Base-by-base conservation (phyloP, 192 early-diverging fungal species). In the Backusella tuberculispora region DNA sequence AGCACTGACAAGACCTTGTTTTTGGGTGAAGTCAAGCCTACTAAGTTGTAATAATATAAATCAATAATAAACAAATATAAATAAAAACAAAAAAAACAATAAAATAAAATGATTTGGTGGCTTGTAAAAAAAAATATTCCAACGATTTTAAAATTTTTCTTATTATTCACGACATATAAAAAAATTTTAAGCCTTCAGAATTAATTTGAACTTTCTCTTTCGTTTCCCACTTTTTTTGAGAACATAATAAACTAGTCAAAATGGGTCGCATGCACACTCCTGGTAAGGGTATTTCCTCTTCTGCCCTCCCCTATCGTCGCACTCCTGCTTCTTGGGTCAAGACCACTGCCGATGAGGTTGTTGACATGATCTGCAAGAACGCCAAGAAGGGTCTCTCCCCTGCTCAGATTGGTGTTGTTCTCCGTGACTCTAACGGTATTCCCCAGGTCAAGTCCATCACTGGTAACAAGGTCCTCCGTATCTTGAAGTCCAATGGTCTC, bases 401-500 rank as follows among this genome's bases (percentile, higher is more conserved):
- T 74, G 98, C 98, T 74, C 96, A 98, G 89, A 99, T 99, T 84
- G 98, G 98, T 93, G 95, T 95, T 64, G 84, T 93, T 68, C 94
- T 99, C 76, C 90, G 98, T 88, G 98, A 99, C 87, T 92, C 94
- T 74, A 95, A 98, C 83, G 98, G 98, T 84, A 91, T 99, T 75
- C 93, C 98, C 78, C 96, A 97, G 86, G 98, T 99, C 85, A 90
- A 90, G 80, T 88, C 87, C 85, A 93, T 99, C 81, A 99, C 98
- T 81, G 96, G 97, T 84, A 99, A 97, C 95, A 98, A 99, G 95
- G 90, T 99, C 74, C 92, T 98, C 78, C 96, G 98, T 89, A 98
- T 99, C 86, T 90, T 99, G 78, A 97, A 96, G 89, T 90, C 93
- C 86, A 97, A 96, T 88, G 96, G 96, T 80, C 75, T 73, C 56